These are phyloP conservation scores for Cadophora malorum DNA, from an alignment of 2,329 filamentous ascomycete genomes.

Conservation along the genomic window DNA sequence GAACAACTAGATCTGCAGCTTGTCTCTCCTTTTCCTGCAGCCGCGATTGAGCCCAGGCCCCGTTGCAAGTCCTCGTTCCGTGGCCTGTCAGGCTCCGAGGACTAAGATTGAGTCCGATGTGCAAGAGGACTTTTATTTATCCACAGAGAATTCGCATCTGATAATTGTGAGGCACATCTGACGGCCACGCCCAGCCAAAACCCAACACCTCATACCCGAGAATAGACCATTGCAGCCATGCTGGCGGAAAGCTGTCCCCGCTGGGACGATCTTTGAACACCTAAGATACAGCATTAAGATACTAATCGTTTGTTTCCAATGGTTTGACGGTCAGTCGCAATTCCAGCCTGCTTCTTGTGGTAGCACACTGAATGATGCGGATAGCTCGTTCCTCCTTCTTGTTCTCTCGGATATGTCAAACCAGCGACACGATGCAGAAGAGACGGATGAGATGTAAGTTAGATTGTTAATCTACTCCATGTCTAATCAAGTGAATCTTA, in stretches of 20 bases:
- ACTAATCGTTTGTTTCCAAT: not conserved
- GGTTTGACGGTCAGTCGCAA: not conserved
- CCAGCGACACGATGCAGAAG: not conserved
- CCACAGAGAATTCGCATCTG: not conserved
- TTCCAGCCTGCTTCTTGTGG: not conserved
- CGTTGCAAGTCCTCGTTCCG: not conserved
- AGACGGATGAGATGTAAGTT: conserved; percentile 11
- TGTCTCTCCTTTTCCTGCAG: conserved; percentile 2
- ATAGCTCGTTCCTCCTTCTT: not conserved
- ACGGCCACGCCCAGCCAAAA: not conserved
- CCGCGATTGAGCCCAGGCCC: conserved; percentile 1
- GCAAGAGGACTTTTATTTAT: not conserved
- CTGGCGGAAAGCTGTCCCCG: conserved; percentile 1
- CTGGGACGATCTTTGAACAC: conserved; percentile 1
- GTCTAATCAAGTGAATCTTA: conserved; percentile 24
- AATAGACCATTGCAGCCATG: conserved; percentile 1
- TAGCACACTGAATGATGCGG: not conserved
- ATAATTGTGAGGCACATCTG: not conserved
- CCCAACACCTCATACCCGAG: not conserved
- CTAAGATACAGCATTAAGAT: not conserved
- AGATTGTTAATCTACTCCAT: not conserved
- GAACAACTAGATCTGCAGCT: not conserved
- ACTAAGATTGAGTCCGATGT: not conserved
- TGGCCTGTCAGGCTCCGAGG: not conserved
- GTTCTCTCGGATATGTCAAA: conserved; percentile 5